Conservation (phyloP, 2,329 filamentous ascomycete genomes). For the Colletotrichum lini region DNA sequence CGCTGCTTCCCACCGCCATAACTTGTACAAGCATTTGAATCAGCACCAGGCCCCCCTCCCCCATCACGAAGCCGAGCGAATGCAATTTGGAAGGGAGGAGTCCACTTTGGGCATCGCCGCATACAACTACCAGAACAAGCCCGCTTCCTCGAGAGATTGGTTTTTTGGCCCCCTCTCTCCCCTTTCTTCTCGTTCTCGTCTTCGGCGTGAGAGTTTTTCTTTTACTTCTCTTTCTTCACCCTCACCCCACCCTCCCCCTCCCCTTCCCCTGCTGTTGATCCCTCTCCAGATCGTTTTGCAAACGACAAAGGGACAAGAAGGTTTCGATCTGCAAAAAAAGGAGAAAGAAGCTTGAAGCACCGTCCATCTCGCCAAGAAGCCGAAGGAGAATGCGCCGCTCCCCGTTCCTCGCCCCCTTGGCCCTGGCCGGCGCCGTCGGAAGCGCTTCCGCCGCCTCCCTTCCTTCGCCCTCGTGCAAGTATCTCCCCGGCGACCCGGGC, state of each 20-base stretch:
- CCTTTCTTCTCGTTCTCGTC: neutral
- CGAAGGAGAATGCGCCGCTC: slow-evolving; percentile 9
- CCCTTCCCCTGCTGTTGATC: neutral
- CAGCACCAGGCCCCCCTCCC: too few species aligned
- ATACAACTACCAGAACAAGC: slow-evolving; percentile 24
- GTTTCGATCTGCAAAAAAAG: neutral
- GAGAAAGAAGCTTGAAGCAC: neutral
- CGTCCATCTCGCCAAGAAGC: slow-evolving; percentile 12
- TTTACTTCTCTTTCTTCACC: too few species aligned
- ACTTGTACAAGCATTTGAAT: too few species aligned
- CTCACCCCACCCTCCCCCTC: too few species aligned
- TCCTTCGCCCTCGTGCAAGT: slow-evolving; percentile 21
- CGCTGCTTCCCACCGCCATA: neutral
- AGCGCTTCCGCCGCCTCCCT: neutral
- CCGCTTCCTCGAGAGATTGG: neutral
- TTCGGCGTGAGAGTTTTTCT: neutral
- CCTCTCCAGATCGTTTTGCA: neutral
- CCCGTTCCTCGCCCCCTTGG: slow-evolving; percentile 23
- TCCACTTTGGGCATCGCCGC: slow-evolving; percentile 21
- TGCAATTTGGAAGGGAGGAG: neutral
- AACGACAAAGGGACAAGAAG: neutral
- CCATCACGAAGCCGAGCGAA: neutral
- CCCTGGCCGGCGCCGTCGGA: slow-evolving; percentile 21
- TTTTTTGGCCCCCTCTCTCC: slow-evolving; percentile 1
- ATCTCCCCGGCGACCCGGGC: slow-evolving; percentile 35